These are phyloP conservation scores for Ogataea salicorniae DNA, from an alignment of 805 yeast species.

Conservation along the genomic window DNA sequence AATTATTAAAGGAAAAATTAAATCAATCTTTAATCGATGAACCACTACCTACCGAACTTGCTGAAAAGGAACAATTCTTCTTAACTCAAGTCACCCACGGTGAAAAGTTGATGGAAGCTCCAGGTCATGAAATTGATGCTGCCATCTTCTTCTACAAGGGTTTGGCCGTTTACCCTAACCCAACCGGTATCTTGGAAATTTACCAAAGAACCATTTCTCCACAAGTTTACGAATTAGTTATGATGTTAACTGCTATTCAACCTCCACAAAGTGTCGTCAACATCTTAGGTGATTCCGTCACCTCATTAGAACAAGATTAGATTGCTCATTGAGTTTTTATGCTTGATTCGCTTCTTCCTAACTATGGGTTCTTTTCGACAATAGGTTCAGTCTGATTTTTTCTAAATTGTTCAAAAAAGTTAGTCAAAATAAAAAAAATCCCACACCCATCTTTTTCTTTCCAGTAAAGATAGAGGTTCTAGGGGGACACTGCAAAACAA, in stretches of 20 bases:
- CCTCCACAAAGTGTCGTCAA: conserved; percentile 80
- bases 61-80: conserved; percentile 72
- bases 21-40: conserved; percentile 57
- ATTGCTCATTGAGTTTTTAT: not conserved
- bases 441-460: not conserved
- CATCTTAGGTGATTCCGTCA: conserved; percentile 46
- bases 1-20: conserved; percentile 56
- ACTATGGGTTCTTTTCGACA: too few species aligned
- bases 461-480: not conserved
- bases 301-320: conserved; percentile 21
- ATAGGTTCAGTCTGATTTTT: too few species aligned
- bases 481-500: not conserved
- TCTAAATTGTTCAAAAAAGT: too few species aligned
- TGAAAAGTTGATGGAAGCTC: conserved; percentile 66
- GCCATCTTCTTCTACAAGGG: conserved; percentile 94
- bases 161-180: conserved; percentile 87
- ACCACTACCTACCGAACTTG: conserved; percentile 70
- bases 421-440: not conserved
- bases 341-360: not conserved
- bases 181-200: conserved; percentile 83
- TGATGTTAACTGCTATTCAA: conserved; percentile 82
- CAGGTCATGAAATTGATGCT: conserved; percentile 70
- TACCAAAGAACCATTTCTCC: conserved; percentile 87
- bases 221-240: conserved; percentile 74
- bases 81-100: conserved; percentile 80